A percentile compares a stretch with the other conserved stretches of the same genome.
These are phyloP conservation scores for Candida vaughaniae DNA, from an alignment of 805 yeast species.

Conservation along the genomic window DNA sequence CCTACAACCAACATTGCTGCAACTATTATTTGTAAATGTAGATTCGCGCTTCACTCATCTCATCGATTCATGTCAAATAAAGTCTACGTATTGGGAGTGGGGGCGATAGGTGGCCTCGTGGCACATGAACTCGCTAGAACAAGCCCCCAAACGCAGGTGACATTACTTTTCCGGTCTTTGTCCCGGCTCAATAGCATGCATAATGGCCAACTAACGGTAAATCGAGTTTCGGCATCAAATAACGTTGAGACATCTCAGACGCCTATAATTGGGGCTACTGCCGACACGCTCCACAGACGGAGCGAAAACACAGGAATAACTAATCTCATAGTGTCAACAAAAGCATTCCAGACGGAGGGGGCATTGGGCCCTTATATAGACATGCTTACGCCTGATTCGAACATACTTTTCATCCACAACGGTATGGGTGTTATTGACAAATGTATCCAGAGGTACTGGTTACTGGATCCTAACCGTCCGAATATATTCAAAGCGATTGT, in stretches of 20 bases:
- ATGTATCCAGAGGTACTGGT: slow-evolving; percentile 56
- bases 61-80: too few relatives aligned
- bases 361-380: slow-evolving; percentile 60
- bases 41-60: too few relatives aligned
- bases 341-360: slow-evolving; percentile 66
- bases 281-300: neutral
- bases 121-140: slow-evolving; percentile 10
- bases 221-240: slow-evolving; percentile 4
- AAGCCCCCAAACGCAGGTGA: neutral
- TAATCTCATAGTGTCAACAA: slow-evolving; percentile 72
- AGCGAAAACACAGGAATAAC: neutral
- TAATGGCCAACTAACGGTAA: slow-evolving; percentile 7
- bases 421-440: slow-evolving; percentile 74
- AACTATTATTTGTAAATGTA: too few relatives aligned
- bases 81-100: slow-evolving; percentile 13
- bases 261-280: neutral
- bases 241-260: slow-evolving; percentile 1
- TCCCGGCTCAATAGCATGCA: neutral
- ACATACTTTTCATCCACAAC: slow-evolving; percentile 73
- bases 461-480: slow-evolving; percentile 46
- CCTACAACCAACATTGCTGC: slow-evolving; percentile 79
- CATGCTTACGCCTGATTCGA: slow-evolving; percentile 48
- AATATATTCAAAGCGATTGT: slow-evolving; percentile 70
- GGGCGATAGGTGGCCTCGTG: slow-evolving; percentile 16
- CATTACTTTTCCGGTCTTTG: slow-evolving; percentile 2